These are phyloP conservation scores for Purshia tridentata DNA, from an alignment of 306 rosid genomes.

Conservation along the genomic window DNA sequence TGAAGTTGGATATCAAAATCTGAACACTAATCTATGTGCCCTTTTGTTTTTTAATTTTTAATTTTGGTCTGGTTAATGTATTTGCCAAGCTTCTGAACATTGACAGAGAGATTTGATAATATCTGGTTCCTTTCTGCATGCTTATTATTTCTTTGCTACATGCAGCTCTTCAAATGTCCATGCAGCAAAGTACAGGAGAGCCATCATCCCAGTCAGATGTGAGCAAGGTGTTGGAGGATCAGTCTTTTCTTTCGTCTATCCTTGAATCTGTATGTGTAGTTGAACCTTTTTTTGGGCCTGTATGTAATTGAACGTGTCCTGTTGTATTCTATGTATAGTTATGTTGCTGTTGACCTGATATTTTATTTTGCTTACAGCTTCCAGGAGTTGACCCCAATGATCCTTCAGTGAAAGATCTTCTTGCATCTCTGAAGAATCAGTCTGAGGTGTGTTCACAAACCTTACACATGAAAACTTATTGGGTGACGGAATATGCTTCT, in stretches of 20 bases:
- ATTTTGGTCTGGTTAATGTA: not conserved
- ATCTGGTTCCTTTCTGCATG: not conserved
- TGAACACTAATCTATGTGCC: not conserved
- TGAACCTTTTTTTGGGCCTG: constrained; percentile 1
- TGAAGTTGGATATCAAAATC: not conserved
- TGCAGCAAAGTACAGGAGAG: constrained; percentile 31
- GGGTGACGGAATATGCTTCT: not conserved
- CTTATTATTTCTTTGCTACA: constrained; percentile 13
- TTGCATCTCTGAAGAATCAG: constrained; percentile 36
- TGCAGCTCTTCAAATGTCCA: constrained; percentile 47
- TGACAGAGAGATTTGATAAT: not conserved
- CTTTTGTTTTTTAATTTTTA: not conserved
- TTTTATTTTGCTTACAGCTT: constrained; percentile 27
- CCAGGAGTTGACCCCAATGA: constrained; percentile 49
- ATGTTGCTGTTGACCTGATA: constrained; percentile 7
- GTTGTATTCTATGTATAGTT: not conserved
- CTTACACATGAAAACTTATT: not conserved
- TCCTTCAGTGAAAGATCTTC: constrained; percentile 43
- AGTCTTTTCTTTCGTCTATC: constrained; percentile 37
- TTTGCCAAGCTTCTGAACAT: not conserved
- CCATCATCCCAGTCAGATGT: constrained; percentile 23
- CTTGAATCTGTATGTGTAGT: constrained; percentile 35
- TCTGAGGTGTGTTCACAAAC: constrained; percentile 23
- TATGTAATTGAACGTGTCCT: constrained; percentile 16
- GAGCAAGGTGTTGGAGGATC: constrained; percentile 41